Conservation (phyloP, 495 filamentous ascomycete species). For the Pyronema domesticum region DNA sequence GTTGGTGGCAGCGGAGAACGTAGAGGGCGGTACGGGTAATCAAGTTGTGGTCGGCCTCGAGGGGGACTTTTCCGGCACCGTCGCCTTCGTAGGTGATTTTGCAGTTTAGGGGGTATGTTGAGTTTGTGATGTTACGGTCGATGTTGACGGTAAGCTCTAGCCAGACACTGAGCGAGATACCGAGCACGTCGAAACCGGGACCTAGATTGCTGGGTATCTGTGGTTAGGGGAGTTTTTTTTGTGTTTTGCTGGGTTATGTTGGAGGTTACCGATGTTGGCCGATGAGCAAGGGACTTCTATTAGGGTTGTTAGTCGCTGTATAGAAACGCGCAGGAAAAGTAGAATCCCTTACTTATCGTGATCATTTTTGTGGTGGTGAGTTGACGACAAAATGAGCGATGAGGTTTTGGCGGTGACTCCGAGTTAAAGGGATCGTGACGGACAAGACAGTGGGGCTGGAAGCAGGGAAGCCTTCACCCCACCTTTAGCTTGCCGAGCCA, state of each 20-base stretch:
- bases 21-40: constrained; percentile 84
- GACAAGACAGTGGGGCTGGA: background rate
- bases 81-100: constrained; percentile 74
- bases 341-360: constrained; percentile 16
- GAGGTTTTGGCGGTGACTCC: background rate
- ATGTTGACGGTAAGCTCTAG: constrained; percentile 63
- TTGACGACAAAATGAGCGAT: background rate
- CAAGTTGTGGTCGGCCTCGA: constrained; percentile 66
- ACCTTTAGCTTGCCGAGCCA: background rate
- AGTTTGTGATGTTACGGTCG: constrained; percentile 23
- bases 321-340: background rate
- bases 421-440: no score
- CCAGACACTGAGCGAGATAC: constrained; percentile 76
- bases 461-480: background rate
- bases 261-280: constrained; percentile 59
- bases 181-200: constrained; percentile 94
- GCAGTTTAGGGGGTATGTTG: constrained; percentile 59
- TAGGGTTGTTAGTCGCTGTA: background rate
- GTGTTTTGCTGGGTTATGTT: background rate
- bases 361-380: constrained; percentile 10
- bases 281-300: constrained; percentile 56
- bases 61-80: constrained; percentile 51
- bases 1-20: constrained; percentile 75
- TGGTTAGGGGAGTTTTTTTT: background rate
- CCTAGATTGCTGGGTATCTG: constrained; percentile 23